These are phyloP conservation scores for Nakazawaea wickerhamii DNA, from an alignment of 805 yeast species.

Conservation along the genomic window DNA sequence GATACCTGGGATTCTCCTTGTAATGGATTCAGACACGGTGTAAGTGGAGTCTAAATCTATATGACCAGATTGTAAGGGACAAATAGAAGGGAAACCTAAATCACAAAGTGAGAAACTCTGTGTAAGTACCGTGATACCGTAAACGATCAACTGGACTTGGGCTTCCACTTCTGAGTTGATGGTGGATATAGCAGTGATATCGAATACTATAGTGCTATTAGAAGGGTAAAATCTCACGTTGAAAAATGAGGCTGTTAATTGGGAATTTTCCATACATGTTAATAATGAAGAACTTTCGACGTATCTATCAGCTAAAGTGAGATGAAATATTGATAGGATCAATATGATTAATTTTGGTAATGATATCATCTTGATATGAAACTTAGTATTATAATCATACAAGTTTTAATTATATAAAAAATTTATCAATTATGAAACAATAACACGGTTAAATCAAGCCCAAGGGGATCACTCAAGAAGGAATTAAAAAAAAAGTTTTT, in stretches of 20 bases:
- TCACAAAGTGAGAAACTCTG: slow-evolving; percentile 60
- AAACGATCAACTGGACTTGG: slow-evolving; percentile 60
- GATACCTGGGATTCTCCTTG: slow-evolving; percentile 63
- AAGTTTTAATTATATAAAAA: too few species aligned
- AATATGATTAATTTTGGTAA: slow-evolving; percentile 4
- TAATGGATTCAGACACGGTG: slow-evolving; percentile 33
- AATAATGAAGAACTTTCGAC: slow-evolving; percentile 55
- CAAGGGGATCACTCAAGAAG: too few species aligned
- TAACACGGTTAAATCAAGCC: too few species aligned
- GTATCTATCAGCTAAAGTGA: slow-evolving; percentile 22
- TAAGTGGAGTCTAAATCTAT: slow-evolving; percentile 60
- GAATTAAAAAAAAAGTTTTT: too few species aligned
- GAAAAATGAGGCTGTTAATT: slow-evolving; percentile 77
- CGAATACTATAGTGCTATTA: slow-evolving; percentile 56
- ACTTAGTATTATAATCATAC: not conserved
- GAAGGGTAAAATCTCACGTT: slow-evolving; percentile 69
- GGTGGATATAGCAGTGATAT: slow-evolving; percentile 73
- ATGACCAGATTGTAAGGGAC: slow-evolving; percentile 88
- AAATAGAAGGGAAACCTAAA: slow-evolving; percentile 46
- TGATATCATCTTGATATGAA: not conserved
- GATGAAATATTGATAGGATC: not conserved
- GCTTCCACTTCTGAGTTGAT: slow-evolving; percentile 70
- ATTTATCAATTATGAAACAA: too few species aligned
- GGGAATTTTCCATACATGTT: slow-evolving; percentile 90
- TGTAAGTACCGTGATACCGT: slow-evolving; percentile 66